A percentile compares a stretch with the other conserved stretches of the same genome.
These are phyloP conservation scores for Sisymbrium altissimum DNA, from an alignment of 345 rosid species.

Conservation along the genomic window DNA sequence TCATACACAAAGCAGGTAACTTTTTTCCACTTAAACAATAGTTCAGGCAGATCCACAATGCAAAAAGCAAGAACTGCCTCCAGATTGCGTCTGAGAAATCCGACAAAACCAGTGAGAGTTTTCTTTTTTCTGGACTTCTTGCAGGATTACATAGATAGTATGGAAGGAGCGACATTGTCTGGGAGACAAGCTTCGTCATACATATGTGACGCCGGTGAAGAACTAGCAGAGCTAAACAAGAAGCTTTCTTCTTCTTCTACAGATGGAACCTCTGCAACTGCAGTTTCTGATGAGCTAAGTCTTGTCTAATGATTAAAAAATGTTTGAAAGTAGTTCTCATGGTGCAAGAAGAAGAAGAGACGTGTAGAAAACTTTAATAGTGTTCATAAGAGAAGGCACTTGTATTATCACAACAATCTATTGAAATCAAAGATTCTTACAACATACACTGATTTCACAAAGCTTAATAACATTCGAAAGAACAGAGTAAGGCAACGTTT, in stretches of 20 bases:
- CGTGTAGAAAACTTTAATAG: slow-evolving; percentile 7
- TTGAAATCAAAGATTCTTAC: slow-evolving; percentile 10
- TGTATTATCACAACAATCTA: not conserved
- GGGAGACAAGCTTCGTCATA: slow-evolving; percentile 94
- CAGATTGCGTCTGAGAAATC: not conserved
- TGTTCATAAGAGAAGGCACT: slow-evolving; percentile 10
- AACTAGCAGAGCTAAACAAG: slow-evolving; percentile 63
- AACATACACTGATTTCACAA: not conserved
- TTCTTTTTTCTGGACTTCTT: not conserved
- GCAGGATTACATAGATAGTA: slow-evolving; percentile 98
- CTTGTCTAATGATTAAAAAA: slow-evolving; percentile 40
- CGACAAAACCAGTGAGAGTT: not conserved
- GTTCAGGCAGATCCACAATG: not conserved
- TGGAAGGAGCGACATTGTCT: slow-evolving; percentile 96
- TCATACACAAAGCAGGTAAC: slow-evolving; percentile 94
- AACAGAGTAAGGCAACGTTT: not conserved
- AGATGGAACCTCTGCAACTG: slow-evolving; percentile 1
- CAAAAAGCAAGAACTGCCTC: not conserved
- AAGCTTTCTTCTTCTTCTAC: slow-evolving; percentile 44
- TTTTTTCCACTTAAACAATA: not conserved
- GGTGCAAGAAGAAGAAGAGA: not conserved
- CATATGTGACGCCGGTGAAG: slow-evolving; percentile 81
- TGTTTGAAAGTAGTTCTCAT: not conserved
- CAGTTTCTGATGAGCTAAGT: slow-evolving; percentile 63
- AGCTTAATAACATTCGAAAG: not conserved